Evolutionary conservation across 371 early-diverging fungal genomes (phyloP).

Genomic region (Blastocladiella emersonii): DNA sequence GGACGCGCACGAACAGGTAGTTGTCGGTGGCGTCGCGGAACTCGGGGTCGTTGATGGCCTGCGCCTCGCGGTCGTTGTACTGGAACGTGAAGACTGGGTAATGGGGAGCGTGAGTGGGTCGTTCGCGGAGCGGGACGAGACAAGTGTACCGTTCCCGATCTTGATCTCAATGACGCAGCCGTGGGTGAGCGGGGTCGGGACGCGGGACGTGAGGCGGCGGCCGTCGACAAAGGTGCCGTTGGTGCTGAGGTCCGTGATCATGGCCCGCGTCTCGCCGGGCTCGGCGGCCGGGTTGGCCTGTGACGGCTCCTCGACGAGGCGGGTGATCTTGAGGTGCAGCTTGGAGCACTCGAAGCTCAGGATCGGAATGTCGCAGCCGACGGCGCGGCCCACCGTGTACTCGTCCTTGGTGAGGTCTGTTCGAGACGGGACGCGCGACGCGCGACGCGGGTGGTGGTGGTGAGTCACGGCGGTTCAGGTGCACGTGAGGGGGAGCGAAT

Average conservation of each 20-base stretch:
- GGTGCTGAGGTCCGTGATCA: slow-evolving; percentile 22
- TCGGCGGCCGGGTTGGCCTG: not conserved
- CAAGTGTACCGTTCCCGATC: slow-evolving; percentile 18
- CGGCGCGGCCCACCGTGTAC: not conserved
- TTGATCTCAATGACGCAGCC: slow-evolving; percentile 35
- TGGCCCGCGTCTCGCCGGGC: not conserved
- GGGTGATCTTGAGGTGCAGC: not conserved
- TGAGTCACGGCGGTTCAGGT: no score
- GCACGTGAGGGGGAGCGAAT: no score
- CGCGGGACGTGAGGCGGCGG: slow-evolving; percentile 23
- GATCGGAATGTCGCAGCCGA: not conserved
- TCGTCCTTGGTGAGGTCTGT: no score
- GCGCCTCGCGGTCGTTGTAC: no score
- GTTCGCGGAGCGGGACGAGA: not conserved
- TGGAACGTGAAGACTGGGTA: no score
- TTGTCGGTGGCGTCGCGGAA: not conserved
- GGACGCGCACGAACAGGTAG: not conserved
- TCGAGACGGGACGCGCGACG: no score
- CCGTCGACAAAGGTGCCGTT: slow-evolving; percentile 35
- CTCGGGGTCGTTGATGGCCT: not conserved
- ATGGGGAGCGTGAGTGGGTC: no score
- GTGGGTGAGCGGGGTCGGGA: slow-evolving; percentile 29
- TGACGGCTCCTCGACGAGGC: not conserved
- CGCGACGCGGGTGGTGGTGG: no score
- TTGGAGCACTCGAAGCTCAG: not conserved